Evolutionary conservation across 345 rosid genomes (phyloP).

Genomic region (Rubroshorea leprosula): DNA sequence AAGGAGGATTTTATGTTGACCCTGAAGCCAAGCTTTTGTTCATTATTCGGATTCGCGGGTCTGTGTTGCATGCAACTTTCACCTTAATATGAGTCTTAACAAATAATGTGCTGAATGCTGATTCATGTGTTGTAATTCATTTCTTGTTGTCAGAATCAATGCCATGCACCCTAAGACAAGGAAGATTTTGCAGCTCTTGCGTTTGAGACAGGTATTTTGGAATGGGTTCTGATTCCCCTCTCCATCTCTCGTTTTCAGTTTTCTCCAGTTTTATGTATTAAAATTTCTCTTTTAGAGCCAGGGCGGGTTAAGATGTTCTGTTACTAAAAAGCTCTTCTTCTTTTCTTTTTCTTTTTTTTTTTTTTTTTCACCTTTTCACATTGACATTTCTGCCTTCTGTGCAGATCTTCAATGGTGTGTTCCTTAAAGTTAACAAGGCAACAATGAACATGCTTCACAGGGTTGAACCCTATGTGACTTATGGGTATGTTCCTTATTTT

Average conservation of each 20-base stretch:
- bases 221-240: too few relatives aligned
- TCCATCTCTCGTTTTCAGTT: too few relatives aligned
- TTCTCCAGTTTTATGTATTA: too few relatives aligned
- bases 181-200: slow-evolving; percentile 67
- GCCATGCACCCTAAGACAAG: slow-evolving; percentile 74
- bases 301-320: too few relatives aligned
- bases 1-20: slow-evolving; percentile 85
- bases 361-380: too few relatives aligned
- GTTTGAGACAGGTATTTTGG: slow-evolving; percentile 65
- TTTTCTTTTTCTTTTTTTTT: too few relatives aligned
- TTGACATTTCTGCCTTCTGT: too few relatives aligned
- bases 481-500: slow-evolving; percentile 60
- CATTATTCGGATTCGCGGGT: slow-evolving; percentile 46
- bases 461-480: slow-evolving; percentile 85
- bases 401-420: slow-evolving; percentile 85
- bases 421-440: slow-evolving; percentile 68
- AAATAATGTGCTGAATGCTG: neutral
- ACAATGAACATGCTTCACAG: slow-evolving; percentile 71
- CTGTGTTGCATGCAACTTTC: too few relatives aligned
- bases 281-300: too few relatives aligned
- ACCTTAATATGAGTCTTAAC: too few relatives aligned
- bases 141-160: slow-evolving; percentile 50
- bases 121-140: neutral
- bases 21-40: slow-evolving; percentile 88
- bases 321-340: too few relatives aligned